Percentiles rank a stretch among this genome's conserved stretches.
These are phyloP conservation scores for Pseudogymnoascus sp. DNA, from an alignment of 2,329 filamentous ascomycete genomes.

Conservation along the genomic window DNA sequence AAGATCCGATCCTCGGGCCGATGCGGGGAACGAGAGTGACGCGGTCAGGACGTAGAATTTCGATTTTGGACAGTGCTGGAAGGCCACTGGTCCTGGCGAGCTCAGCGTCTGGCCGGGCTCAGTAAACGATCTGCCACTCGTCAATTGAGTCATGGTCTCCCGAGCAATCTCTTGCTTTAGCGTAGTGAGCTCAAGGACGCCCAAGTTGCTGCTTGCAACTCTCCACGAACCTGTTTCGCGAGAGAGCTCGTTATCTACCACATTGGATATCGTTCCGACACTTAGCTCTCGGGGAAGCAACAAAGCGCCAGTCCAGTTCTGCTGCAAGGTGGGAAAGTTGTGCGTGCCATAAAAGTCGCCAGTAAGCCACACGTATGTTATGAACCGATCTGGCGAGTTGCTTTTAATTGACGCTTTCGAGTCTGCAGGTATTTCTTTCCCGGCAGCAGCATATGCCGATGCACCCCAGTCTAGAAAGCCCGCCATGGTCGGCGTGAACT, in stretches of 20 bases:
- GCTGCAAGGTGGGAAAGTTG: conserved; percentile 33
- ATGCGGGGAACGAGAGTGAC: conserved; percentile 30
- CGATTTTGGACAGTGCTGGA: conserved; percentile 22
- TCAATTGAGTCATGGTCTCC: conserved; percentile 30
- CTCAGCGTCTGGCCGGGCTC: not conserved
- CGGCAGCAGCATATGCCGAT: conserved; percentile 37
- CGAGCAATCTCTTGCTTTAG: conserved; percentile 34
- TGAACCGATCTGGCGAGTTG: conserved; percentile 34
- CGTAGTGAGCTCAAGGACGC: conserved; percentile 31
- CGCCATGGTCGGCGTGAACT: conserved; percentile 35
- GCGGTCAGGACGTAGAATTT: conserved; percentile 35
- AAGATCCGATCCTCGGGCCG: conserved; percentile 29
- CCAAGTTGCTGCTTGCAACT: conserved; percentile 26
- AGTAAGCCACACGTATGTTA: conserved; percentile 36
- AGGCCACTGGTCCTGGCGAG: not conserved
- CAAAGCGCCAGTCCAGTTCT: conserved; percentile 38
- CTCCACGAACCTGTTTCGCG: conserved; percentile 34
- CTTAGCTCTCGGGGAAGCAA: conserved; percentile 37
- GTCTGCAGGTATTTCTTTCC: conserved; percentile 33
- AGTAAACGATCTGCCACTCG: conserved; percentile 12
- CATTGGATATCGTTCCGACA: conserved; percentile 33
- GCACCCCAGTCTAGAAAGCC: conserved; percentile 35
- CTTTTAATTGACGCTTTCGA: conserved; percentile 33
- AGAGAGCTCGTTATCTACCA: conserved; percentile 34
- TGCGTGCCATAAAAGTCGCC: conserved; percentile 35